Evolutionary conservation across 140 eudicot genomes (phyloP).

Genomic region (Bidens hawaiensis): DNA sequence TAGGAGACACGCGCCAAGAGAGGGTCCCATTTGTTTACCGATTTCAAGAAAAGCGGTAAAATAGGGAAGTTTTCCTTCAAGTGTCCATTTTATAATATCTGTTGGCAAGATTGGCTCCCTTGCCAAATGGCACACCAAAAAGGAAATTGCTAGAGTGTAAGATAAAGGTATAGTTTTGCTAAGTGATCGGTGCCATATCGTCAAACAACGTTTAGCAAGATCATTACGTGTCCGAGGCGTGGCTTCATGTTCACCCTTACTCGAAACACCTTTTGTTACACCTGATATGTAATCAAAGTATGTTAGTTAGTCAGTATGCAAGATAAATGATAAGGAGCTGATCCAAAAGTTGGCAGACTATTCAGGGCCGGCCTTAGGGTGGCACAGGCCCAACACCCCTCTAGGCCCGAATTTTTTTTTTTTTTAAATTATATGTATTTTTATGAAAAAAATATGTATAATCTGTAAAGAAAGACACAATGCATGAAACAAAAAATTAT

Average conservation of each 20-base stretch:
- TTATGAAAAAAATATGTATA: no score
- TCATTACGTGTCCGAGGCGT: no score
- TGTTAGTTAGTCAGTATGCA: background rate
- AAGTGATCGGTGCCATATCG: constrained; percentile 49
- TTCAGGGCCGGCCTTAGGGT: no score
- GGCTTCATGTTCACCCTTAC: no score
- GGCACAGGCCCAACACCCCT: no score
- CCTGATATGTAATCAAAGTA: constrained; percentile 32
- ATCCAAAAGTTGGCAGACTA: no score
- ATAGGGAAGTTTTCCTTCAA: constrained; percentile 75
- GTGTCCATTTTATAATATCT: constrained; percentile 58
- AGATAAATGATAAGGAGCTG: no score
- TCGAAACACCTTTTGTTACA: no score
- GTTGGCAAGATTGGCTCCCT: constrained; percentile 63
- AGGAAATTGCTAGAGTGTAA: constrained; percentile 53
- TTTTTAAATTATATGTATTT: no score
- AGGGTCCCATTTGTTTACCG: constrained; percentile 40
- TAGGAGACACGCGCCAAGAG: constrained; percentile 37
- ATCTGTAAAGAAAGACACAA: constrained; percentile 22
- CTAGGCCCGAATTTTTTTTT: no score
- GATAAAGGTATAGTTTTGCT: constrained; percentile 51
- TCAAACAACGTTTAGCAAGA: no score
- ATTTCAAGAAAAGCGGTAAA: constrained; percentile 58
- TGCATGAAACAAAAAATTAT: background rate
- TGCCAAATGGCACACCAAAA: constrained; percentile 69